Evolutionary conservation across 164 flowering plant species (phyloP).

Genomic region (Magnolia sinica): DNA sequence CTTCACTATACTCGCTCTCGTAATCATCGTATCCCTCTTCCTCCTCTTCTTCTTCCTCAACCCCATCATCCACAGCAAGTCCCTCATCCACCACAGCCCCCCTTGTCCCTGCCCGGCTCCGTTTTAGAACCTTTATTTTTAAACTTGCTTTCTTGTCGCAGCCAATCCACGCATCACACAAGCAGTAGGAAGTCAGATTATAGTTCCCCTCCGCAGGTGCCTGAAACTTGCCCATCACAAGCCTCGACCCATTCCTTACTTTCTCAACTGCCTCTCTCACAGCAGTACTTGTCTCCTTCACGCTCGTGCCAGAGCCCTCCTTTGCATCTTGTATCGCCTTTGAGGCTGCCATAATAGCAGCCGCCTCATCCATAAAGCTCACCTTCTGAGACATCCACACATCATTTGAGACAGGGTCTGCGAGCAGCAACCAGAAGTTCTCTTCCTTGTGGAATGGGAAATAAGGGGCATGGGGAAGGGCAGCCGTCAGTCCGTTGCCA

Average conservation of each 20-base stretch:
- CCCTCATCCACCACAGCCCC: conserved; percentile 46
- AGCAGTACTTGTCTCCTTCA: conserved; percentile 47
- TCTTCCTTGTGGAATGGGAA: conserved; percentile 96
- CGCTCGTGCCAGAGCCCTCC: conserved; percentile 70
- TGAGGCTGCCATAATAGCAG: conserved; percentile 73
- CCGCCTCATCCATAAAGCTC: conserved; percentile 78
- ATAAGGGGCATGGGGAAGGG: conserved; percentile 84
- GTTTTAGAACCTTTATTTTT: conserved; percentile 67
- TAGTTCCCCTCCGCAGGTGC: conserved; percentile 77
- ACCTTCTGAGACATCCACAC: conserved; percentile 87
- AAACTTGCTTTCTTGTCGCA: conserved; percentile 62
- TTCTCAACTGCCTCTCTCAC: conserved; percentile 70
- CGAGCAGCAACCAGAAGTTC: conserved; percentile 79
- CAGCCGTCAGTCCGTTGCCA: conserved; percentile 65
- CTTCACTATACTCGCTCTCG: conserved; percentile 96
- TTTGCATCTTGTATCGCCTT: conserved; percentile 67
- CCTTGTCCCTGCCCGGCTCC: conserved; percentile 72
- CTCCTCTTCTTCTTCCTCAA: conserved; percentile 70
- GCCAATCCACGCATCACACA: conserved; percentile 91
- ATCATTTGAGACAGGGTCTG: conserved; percentile 63
- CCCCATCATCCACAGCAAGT: conserved; percentile 45
- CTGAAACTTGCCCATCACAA: conserved; percentile 73
- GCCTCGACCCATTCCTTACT: conserved; percentile 65
- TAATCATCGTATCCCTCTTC: conserved; percentile 79
- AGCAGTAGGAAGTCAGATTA: conserved; percentile 62